Conservation (phyloP, 345 rosid species). For the Corymbia maculata region DNA sequence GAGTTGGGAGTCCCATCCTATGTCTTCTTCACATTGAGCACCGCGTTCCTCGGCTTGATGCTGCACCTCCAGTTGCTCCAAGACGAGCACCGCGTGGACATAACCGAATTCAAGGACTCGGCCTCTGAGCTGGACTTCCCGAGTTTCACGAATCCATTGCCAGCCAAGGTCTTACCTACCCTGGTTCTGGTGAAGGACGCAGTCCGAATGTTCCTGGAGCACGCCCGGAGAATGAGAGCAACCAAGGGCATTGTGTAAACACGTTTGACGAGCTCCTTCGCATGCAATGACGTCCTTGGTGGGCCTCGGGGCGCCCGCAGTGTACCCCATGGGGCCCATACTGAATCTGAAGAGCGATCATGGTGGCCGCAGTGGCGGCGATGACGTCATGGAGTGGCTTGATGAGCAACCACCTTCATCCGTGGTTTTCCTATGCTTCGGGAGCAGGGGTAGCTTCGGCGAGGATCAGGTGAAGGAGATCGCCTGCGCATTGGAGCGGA, state of each 20-base stretch:
- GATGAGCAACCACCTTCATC: conserved; percentile 32
- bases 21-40: conserved; percentile 14
- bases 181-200: neutral
- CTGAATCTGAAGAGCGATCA: conserved; percentile 9
- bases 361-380: neutral
- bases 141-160: conserved; percentile 16
- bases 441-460: conserved; percentile 43
- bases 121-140: conserved; percentile 11
- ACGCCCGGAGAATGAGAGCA: neutral
- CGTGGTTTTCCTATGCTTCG: conserved; percentile 51
- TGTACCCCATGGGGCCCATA: conserved; percentile 46
- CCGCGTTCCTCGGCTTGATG: conserved; percentile 13
- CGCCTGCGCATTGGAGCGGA: conserved; percentile 27
- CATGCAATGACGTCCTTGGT: neutral
- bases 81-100: conserved; percentile 1
- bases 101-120: neutral
- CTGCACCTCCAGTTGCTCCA: neutral
- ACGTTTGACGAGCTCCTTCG: conserved; percentile 19
- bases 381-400: conserved; percentile 29
- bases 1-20: conserved; percentile 24
- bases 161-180: conserved; percentile 21
- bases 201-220: neutral
- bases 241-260: conserved; percentile 31
- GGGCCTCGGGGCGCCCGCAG: neutral
- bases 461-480: conserved; percentile 33